Conservation (phyloP, 257 asterid genomes). For the Solanum virginianum region DNA sequence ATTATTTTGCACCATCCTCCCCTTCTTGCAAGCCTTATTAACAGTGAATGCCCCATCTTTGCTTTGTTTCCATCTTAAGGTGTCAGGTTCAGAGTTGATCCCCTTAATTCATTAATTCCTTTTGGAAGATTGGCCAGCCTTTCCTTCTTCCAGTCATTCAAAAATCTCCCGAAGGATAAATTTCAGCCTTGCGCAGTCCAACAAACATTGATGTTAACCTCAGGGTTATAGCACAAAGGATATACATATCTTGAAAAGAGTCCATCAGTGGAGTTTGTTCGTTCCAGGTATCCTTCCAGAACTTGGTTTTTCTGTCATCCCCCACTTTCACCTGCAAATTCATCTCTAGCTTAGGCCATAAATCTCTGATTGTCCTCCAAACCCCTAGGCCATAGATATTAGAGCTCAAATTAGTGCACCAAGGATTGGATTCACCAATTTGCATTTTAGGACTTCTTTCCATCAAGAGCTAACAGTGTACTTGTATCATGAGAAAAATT, state of each 20-base stretch:
- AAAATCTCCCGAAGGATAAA: neutral
- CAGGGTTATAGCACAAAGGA: neutral
- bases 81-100: no score
- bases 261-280: neutral
- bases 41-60: no score
- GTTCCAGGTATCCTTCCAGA: neutral
- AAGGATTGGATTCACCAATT: neutral
- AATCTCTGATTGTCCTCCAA: neutral
- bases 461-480: neutral
- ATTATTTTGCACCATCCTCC: no score
- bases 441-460: neutral
- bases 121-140: no score
- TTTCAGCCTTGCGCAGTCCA: neutral
- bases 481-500: no score
- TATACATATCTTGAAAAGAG: neutral
- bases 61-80: no score
- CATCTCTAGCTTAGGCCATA: neutral
- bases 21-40: no score
- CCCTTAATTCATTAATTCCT: no score
- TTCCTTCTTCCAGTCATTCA: neutral
- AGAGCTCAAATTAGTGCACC: neutral
- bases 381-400: neutral
- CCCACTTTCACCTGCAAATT: neutral
- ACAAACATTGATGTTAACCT: neutral
- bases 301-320: neutral